Evolutionary conservation across 768 basidiomycete genomes (phyloP).

Genomic region (Collybia sordida): DNA sequence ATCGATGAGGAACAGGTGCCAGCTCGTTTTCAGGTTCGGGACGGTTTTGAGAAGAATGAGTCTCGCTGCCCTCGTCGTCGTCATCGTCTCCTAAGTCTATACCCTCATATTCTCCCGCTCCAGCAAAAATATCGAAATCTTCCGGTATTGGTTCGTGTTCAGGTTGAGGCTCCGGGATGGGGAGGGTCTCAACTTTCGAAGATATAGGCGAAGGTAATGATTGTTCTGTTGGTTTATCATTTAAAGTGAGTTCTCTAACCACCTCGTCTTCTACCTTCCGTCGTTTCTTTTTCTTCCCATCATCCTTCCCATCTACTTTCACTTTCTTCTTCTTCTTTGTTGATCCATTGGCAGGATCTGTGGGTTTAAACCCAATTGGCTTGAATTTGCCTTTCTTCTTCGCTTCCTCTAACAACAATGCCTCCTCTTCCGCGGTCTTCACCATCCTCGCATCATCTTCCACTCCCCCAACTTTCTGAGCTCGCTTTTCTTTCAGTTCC

Average conservation of each 20-base stretch:
- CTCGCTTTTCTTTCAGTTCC: constrained; percentile 67
- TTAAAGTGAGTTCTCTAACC: constrained; percentile 21
- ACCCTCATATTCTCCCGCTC: constrained; percentile 80
- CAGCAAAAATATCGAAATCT: constrained; percentile 87
- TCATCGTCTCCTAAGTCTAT: constrained; percentile 54
- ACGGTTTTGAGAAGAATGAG: neutral
- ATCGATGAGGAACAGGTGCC: constrained; percentile 28
- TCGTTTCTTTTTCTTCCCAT: constrained; percentile 63
- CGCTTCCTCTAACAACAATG: constrained; percentile 36
- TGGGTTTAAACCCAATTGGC: constrained; percentile 69
- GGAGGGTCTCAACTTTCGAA: constrained; percentile 8
- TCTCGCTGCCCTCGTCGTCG: constrained; percentile 17
- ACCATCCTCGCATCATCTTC: constrained; percentile 19
- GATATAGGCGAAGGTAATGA: neutral
- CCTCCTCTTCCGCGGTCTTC: constrained; percentile 29
- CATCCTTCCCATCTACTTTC: constrained; percentile 35
- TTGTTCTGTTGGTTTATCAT: constrained; percentile 17
- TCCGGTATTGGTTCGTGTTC: constrained; percentile 44
- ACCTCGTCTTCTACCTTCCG: constrained; percentile 36
- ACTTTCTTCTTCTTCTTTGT: constrained; percentile 54
- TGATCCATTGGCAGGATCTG: constrained; percentile 34
- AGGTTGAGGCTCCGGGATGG: constrained; percentile 11
- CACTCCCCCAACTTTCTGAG: constrained; percentile 21
- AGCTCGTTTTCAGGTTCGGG: constrained; percentile 7
- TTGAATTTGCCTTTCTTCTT: constrained; percentile 53